Conservation (phyloP, 345 rosid genomes). For the Erodium maritimum region DNA sequence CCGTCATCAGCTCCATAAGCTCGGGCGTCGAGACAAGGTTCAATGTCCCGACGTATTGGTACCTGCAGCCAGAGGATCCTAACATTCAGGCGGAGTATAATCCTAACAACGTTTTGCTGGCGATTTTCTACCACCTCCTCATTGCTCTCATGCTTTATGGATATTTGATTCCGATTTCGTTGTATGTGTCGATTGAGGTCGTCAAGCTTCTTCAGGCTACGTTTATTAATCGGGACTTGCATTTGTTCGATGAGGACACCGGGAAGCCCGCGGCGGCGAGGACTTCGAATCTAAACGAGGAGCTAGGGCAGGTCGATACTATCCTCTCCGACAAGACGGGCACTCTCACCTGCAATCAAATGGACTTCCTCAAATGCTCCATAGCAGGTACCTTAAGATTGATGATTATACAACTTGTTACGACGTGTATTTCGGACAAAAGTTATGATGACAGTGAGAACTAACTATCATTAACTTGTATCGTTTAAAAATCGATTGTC, state of each 20-base stretch:
- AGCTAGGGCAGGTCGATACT: conserved; percentile 15
- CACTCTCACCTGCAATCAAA: conserved; percentile 16
- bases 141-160: conserved; percentile 11
- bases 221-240: conserved; percentile 11
- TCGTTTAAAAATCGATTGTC: too few relatives aligned
- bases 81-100: neutral
- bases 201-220: conserved; percentile 13
- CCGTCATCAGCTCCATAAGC: conserved; percentile 9
- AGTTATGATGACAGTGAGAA: too few relatives aligned
- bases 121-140: conserved; percentile 3
- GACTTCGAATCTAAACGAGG: conserved; percentile 16
- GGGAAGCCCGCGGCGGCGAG: conserved; percentile 9
- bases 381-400: too few relatives aligned
- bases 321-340: conserved; percentile 13
- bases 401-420: too few relatives aligned
- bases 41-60: conserved; percentile 3
- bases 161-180: conserved; percentile 17
- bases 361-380: conserved; percentile 17
- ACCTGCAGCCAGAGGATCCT: conserved; percentile 2
- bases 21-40: conserved; percentile 4
- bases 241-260: conserved; percentile 13
- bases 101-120: neutral
- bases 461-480: too few relatives aligned
- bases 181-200: conserved; percentile 16
- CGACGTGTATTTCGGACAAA: too few relatives aligned